phyloP scores from a whole-genome alignment of 2,329 filamentous ascomycete species.

The Hypocrella siamensis region DNA sequence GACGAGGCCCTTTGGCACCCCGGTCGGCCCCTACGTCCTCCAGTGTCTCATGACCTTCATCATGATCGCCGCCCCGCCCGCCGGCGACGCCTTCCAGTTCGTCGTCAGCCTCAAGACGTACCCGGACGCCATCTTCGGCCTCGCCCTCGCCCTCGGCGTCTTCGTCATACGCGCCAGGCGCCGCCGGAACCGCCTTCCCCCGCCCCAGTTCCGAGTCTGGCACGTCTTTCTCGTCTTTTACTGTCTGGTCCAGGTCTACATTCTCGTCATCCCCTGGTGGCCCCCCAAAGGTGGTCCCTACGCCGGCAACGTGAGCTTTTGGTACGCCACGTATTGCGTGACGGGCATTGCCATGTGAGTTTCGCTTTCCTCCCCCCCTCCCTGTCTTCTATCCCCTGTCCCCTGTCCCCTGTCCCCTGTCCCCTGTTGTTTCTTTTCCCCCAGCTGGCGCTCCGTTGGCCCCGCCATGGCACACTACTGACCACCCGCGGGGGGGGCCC shows the following conservation, averaged over 20 bases:
- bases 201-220: constrained; percentile 43
- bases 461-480: too few relatives aligned
- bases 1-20: constrained; percentile 47
- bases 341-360: constrained; percentile 49
- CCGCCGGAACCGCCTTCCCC: constrained; percentile 28
- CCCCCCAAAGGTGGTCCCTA: constrained; percentile 43
- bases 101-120: constrained; percentile 45
- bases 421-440: too few relatives aligned
- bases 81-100: constrained; percentile 50
- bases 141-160: constrained; percentile 40
- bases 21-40: constrained; percentile 39
- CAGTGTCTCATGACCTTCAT: constrained; percentile 42
- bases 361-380: too few relatives aligned
- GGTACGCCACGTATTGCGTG: constrained; percentile 55
- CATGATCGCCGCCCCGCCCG: constrained; percentile 44
- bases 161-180: constrained; percentile 41
- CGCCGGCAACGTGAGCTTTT: constrained; percentile 54
- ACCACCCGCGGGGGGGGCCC: too few relatives aligned
- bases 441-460: too few relatives aligned
- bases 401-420: too few relatives aligned
- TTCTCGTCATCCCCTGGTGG: constrained; percentile 58
- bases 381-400: too few relatives aligned
- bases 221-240: constrained; percentile 40
- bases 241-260: constrained; percentile 41
- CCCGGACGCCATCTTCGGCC: constrained; percentile 39